These are phyloP conservation scores for Poa pratensis DNA, from an alignment of 176 grass and related monocot species.

Conservation along the genomic window DNA sequence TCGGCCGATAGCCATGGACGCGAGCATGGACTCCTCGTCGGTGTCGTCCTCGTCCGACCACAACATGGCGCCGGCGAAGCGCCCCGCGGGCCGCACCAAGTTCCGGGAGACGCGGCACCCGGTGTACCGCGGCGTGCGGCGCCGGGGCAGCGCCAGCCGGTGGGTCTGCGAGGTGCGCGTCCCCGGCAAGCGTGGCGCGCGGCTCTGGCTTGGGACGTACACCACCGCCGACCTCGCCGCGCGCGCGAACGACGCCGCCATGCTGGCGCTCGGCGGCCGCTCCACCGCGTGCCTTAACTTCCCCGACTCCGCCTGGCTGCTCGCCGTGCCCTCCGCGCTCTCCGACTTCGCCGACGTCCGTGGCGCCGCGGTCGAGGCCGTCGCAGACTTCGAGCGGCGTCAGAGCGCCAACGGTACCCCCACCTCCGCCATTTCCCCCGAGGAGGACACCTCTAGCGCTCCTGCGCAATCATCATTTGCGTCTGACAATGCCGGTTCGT, in stretches of 20 bases:
- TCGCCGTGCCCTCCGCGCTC: constrained; percentile 37
- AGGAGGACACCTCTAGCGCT: neutral
- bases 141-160: constrained; percentile 42
- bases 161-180: constrained; percentile 91
- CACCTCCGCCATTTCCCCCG: neutral
- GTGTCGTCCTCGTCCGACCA: neutral
- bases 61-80: constrained; percentile 48
- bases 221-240: constrained; percentile 63
- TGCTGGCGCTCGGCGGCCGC: constrained; percentile 48
- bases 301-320: constrained; percentile 59
- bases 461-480: neutral
- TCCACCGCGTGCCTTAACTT: constrained; percentile 59
- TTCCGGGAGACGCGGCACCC: constrained; percentile 89
- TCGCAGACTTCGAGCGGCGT: constrained; percentile 39
- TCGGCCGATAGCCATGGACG: constrained; percentile 30
- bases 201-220: constrained; percentile 88
- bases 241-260: constrained; percentile 68
- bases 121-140: constrained; percentile 77
- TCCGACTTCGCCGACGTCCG: constrained; percentile 44
- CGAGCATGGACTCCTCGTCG: neutral
- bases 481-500: neutral
- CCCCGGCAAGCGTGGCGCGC: constrained; percentile 49
- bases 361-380: constrained; percentile 47
- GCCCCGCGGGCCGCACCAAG: constrained; percentile 72
- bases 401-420: neutral